Conservation (phyloP, 2,329 filamentous ascomycete genomes). For the Cercospora zeina region DNA sequence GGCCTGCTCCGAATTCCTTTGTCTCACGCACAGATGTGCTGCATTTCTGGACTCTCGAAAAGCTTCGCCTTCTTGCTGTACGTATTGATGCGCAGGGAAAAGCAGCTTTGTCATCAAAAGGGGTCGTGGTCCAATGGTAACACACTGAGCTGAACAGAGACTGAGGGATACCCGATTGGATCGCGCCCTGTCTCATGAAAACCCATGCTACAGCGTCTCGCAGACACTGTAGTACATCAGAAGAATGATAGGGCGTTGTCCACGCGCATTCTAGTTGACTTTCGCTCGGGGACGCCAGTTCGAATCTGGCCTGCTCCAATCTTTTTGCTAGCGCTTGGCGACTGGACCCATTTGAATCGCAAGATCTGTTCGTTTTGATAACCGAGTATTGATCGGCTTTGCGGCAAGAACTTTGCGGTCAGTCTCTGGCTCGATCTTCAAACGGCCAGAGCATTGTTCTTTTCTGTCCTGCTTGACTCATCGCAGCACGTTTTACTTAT, state of each 20-base stretch:
- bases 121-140: slow-evolving; percentile 2
- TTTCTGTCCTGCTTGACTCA: too few species aligned
- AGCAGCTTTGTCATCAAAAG: not conserved
- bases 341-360: too few species aligned
- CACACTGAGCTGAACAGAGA: not conserved
- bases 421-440: not conserved
- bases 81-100: not conserved
- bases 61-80: not conserved
- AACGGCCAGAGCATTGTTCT: too few species aligned
- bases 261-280: not conserved
- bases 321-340: not conserved
- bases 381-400: too few species aligned
- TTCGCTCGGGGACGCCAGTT: not conserved
- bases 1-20: not conserved
- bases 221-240: not conserved
- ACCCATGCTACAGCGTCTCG: not conserved
- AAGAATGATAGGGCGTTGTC: not conserved
- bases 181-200: not conserved
- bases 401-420: not conserved
- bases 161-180: not conserved
- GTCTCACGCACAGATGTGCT: not conserved
- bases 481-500: not conserved
- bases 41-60: not conserved
- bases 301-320: not conserved
- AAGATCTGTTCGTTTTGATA: too few species aligned